Percentiles rank a stretch among this genome's conserved stretches.
Conservation (phyloP, 306 rosid genomes). For the Inga oerstediana region DNA sequence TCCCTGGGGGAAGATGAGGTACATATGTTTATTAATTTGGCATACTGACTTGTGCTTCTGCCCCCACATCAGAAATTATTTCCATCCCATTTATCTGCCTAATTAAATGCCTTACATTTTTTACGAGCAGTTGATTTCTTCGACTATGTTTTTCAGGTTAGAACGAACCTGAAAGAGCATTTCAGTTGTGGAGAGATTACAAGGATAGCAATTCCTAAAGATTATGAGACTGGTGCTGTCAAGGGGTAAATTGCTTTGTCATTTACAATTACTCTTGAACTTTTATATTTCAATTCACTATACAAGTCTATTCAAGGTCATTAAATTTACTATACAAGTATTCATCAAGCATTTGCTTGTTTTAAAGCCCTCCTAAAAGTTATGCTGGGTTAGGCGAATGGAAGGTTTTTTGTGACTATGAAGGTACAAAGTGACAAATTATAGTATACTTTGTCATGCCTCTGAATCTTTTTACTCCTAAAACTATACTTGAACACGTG, state of each 20-base stretch:
- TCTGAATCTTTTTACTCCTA: background rate
- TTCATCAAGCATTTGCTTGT: too few relatives aligned
- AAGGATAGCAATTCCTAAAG: conserved; percentile 75
- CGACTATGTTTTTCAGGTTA: conserved; percentile 42
- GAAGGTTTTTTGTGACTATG: background rate
- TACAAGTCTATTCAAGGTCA: background rate
- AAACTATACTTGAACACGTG: background rate
- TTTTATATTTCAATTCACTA: background rate
- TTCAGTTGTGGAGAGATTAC: conserved; percentile 79
- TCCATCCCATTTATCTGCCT: background rate
- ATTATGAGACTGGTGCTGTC: conserved; percentile 53
- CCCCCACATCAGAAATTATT: background rate
- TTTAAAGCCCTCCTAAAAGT: background rate
- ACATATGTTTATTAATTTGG: background rate
- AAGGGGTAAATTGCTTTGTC: conserved; percentile 63
- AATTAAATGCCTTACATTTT: background rate
- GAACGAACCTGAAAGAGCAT: conserved; percentile 50
- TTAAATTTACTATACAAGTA: background rate
- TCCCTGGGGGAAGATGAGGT: conserved; percentile 74
- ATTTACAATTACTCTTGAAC: background rate
- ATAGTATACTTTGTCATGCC: background rate
- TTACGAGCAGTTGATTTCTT: background rate
- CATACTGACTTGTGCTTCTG: background rate
- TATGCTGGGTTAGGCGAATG: background rate
- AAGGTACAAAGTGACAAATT: background rate